These are phyloP conservation scores for Chlamydomonas schloesseri DNA, from an alignment of 139 green algal genomes.

Conservation along the genomic window DNA sequence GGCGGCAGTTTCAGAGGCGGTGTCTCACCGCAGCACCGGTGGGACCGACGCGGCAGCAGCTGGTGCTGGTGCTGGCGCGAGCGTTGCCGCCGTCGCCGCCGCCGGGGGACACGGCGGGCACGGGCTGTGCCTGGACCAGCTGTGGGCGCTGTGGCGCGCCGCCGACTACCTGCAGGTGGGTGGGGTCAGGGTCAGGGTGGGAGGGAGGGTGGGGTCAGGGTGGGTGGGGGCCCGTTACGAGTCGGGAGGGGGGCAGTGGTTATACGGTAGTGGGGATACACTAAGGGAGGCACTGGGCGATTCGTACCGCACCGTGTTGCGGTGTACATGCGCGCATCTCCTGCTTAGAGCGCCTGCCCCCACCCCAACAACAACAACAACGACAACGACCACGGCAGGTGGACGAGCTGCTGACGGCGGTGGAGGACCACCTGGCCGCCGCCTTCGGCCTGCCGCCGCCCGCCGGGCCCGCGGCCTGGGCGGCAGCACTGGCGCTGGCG, in stretches of 20 bases:
- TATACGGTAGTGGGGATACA: too few species aligned
- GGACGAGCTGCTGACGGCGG: constrained; percentile 29
- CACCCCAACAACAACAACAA: neutral
- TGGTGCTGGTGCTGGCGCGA: neutral
- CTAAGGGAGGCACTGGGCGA: too few species aligned
- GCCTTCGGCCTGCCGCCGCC: constrained; percentile 6
- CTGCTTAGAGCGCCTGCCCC: too few species aligned
- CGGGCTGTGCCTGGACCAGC: constrained; percentile 7
- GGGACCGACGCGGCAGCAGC: neutral
- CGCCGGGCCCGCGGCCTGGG: constrained; percentile 6
- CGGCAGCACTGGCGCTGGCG: neutral
- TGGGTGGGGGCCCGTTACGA: too few species aligned
- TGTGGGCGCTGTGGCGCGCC: constrained; percentile 26
- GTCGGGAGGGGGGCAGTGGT: too few species aligned
- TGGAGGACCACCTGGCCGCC: constrained; percentile 21
- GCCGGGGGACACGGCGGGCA: too few species aligned
- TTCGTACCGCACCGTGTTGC: too few species aligned
- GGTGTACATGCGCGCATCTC: too few species aligned
- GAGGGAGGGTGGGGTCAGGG: neutral
- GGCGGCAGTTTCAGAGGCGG: neutral
- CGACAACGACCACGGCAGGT: too few species aligned
- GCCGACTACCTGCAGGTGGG: constrained; percentile 37
- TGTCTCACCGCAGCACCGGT: neutral
- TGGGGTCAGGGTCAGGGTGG: neutral
- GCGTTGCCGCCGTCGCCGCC: neutral